Evolutionary conservation across 2,329 filamentous ascomycete species (phyloP).

Genomic region (Diaporthe amygdali): DNA sequence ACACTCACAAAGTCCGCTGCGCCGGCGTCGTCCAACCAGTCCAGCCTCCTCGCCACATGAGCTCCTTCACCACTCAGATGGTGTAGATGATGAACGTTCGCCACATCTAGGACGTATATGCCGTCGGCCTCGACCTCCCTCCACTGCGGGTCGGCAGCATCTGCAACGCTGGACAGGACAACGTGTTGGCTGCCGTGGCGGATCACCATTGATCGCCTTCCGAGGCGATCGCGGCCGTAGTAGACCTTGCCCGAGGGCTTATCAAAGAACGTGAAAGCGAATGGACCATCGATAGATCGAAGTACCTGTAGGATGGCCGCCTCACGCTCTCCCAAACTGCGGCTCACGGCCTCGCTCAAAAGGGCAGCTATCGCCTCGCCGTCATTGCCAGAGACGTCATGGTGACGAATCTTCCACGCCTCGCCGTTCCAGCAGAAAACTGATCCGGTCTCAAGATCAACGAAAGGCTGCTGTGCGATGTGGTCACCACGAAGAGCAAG

Average conservation of each 20-base stretch:
- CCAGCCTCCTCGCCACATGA: constrained; percentile 29
- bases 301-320: constrained; percentile 56
- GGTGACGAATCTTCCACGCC: constrained; percentile 76
- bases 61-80: background rate
- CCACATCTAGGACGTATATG: constrained; percentile 72
- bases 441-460: constrained; percentile 60
- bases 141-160: constrained; percentile 61
- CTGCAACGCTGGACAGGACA: constrained; percentile 74
- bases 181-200: constrained; percentile 54
- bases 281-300: constrained; percentile 76
- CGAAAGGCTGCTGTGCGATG: constrained; percentile 75
- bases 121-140: constrained; percentile 85
- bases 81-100: background rate
- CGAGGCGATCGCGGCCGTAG: constrained; percentile 87
- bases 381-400: constrained; percentile 76
- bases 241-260: constrained; percentile 65
- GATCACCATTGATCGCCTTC: constrained; percentile 79
- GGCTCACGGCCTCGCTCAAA: constrained; percentile 52
- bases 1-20: constrained; percentile 50
- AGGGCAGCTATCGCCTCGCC: constrained; percentile 70
- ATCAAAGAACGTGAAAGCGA: constrained; percentile 88
- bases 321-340: constrained; percentile 30
- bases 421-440: constrained; percentile 97
- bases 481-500: constrained; percentile 83
- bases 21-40: constrained; percentile 41